phyloP scores from a whole-genome alignment of 148 eudicot genomes.

The Rhododendron williamsianum region DNA sequence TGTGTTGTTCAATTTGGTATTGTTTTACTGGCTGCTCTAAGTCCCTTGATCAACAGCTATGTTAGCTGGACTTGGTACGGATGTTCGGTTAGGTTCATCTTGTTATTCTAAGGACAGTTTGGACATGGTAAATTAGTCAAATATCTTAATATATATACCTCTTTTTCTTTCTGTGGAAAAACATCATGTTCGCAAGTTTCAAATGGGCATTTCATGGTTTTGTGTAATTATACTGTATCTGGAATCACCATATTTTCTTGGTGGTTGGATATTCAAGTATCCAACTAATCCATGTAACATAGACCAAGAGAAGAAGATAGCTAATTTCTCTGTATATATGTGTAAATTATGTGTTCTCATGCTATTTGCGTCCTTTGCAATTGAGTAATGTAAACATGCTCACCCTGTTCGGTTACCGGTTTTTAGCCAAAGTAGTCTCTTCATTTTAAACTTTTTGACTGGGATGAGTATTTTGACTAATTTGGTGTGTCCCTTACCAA shows the following conservation, averaged over 20 bases:
- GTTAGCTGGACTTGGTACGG: not conserved
- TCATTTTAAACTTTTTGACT: too few relatives aligned
- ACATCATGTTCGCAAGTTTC: not conserved
- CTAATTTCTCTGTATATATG: too few relatives aligned
- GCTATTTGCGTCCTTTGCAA: not conserved
- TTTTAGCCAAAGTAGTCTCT: not conserved
- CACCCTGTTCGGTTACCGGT: not conserved
- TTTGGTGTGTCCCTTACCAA: not conserved
- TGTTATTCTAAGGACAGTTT: not conserved
- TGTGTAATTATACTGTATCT: not conserved
- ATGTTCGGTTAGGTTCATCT: not conserved
- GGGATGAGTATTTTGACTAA: not conserved
- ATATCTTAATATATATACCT: not conserved
- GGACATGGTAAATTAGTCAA: not conserved
- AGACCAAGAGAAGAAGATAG: not conserved
- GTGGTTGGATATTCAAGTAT: not conserved
- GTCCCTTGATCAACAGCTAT: not conserved
- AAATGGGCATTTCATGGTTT: not conserved
- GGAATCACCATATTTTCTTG: not conserved
- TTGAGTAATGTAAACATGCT: not conserved
- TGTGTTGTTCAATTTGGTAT: conserved; percentile 1
- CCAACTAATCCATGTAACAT: not conserved
- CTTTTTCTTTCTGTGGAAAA: not conserved
- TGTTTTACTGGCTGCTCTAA: not conserved
- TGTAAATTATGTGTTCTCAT: not conserved